Percentiles rank a stretch among this genome's conserved stretches.
These are phyloP conservation scores for Saccharomycopsis sp. DNA, from an alignment of 805 yeast genomes.

Conservation along the genomic window DNA sequence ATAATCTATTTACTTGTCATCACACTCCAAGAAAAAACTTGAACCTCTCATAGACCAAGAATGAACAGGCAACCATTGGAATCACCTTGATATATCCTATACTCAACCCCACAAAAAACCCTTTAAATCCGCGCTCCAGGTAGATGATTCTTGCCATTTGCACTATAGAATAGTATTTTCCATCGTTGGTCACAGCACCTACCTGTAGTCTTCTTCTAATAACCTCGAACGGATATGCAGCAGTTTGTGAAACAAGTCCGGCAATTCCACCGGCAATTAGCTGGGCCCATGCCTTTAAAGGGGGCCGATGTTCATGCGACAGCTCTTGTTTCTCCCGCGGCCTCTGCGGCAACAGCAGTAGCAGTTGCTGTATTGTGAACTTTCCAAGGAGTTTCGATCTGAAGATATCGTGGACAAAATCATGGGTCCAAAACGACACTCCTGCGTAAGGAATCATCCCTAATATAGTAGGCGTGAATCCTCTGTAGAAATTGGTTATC, in stretches of 20 bases:
- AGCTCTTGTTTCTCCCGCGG: conserved; percentile 3
- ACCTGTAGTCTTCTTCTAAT: conserved; percentile 94
- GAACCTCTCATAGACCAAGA: conserved; percentile 85
- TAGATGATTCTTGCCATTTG: conserved; percentile 55
- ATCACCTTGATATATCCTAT: conserved; percentile 93
- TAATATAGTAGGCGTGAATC: conserved; percentile 85
- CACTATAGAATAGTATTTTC: conserved; percentile 47
- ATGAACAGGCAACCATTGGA: conserved; percentile 97
- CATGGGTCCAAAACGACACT: conserved; percentile 92
- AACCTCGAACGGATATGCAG: conserved; percentile 95
- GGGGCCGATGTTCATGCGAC: conserved; percentile 40
- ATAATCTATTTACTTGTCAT: too few species aligned
- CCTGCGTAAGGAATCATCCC: conserved; percentile 99
- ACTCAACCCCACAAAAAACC: conserved; percentile 90
- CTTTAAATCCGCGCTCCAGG: conserved; percentile 70
- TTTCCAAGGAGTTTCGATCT: conserved; percentile 50
- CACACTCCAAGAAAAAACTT: conserved; percentile 64
- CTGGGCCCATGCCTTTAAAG: conserved; percentile 88
- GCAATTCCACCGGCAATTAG: conserved; percentile 92
- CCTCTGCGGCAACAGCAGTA: neutral
- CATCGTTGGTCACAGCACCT: conserved; percentile 63
- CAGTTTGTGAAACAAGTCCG: conserved; percentile 91
- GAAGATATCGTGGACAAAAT: conserved; percentile 78
- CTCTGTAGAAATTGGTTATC: conserved; percentile 77
- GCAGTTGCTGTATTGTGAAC: conserved; percentile 37